Percentiles rank a stretch among this genome's conserved stretches.
phyloP scores from a whole-genome alignment of 768 basidiomycete genomes.

The Lentinus tigrinus region DNA sequence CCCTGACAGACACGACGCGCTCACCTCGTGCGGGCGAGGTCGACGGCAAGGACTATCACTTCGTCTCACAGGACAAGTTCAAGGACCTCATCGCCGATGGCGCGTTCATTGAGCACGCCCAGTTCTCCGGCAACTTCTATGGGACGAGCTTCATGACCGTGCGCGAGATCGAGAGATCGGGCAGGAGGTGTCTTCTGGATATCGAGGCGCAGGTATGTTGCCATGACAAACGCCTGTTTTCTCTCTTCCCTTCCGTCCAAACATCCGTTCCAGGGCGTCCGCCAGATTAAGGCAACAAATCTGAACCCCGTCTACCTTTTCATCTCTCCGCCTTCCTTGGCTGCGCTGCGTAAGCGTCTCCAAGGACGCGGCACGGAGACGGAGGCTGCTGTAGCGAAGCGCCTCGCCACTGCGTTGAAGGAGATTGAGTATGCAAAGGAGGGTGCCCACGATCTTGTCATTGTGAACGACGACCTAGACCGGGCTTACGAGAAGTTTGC shows the following conservation, averaged over 20 bases:
- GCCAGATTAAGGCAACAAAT: constrained; percentile 81
- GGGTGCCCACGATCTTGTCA: constrained; percentile 74
- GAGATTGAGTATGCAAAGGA: constrained; percentile 87
- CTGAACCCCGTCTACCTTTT: constrained; percentile 89
- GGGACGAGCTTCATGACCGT: constrained; percentile 88
- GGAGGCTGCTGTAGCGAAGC: constrained; percentile 65
- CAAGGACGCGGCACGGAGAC: constrained; percentile 82
- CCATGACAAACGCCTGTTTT: not conserved
- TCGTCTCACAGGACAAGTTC: constrained; percentile 73
- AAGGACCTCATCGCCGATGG: constrained; percentile 60
- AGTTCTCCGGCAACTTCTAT: constrained; percentile 91
- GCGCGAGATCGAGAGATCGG: constrained; percentile 59
- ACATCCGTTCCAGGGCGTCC: constrained; percentile 67
- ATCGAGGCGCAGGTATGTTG: constrained; percentile 88
- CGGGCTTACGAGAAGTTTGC: constrained; percentile 78
- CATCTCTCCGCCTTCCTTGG: constrained; percentile 82
- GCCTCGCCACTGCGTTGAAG: constrained; percentile 72
- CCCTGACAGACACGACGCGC: constrained; percentile 80
- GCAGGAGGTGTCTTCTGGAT: constrained; percentile 87
- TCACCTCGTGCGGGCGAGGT: constrained; percentile 77
- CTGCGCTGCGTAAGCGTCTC: constrained; percentile 68
- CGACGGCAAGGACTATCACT: constrained; percentile 86
- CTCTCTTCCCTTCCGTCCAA: constrained; percentile 18
- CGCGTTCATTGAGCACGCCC: constrained; percentile 92
- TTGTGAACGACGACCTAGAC: constrained; percentile 90